Conservation (phyloP, 257 asterid species). For the Primulina eburnea region DNA sequence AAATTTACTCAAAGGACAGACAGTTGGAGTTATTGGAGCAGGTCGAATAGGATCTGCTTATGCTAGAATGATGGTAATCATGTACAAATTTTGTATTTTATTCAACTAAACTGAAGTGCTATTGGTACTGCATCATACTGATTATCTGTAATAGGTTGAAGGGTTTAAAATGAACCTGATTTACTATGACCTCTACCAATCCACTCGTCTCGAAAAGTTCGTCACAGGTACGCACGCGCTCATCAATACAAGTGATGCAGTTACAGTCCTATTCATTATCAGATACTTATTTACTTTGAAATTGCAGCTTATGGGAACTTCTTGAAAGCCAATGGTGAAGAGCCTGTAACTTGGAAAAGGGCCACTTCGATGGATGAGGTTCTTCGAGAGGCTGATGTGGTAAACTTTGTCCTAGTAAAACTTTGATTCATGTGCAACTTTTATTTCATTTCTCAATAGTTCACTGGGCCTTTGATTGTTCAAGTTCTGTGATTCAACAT, state of each 20-base stretch:
- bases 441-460: background rate
- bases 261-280: slow-evolving; percentile 4
- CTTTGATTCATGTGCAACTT: background rate
- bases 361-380: slow-evolving; percentile 93
- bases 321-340: slow-evolving; percentile 86
- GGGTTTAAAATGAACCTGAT: slow-evolving; percentile 98
- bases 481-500: background rate
- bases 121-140: slow-evolving; percentile 2
- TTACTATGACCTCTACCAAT: slow-evolving; percentile 91
- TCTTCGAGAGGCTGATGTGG: slow-evolving; percentile 84
- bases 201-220: slow-evolving; percentile 91
- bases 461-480: background rate
- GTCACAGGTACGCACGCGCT: slow-evolving; percentile 69
- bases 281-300: slow-evolving; percentile 10
- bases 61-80: slow-evolving; percentile 94
- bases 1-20: slow-evolving; percentile 93
- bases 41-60: slow-evolving; percentile 98
- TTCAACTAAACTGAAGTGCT: slow-evolving; percentile 8
- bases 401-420: slow-evolving; percentile 24
- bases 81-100: background rate
- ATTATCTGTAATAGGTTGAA: slow-evolving; percentile 59
- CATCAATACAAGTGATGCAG: background rate
- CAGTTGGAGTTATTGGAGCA: slow-evolving; percentile 96
- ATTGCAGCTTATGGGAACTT: slow-evolving; percentile 87
- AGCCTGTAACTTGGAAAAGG: slow-evolving; percentile 88